Base-by-base conservation (phyloP, 2,329 filamentous ascomycete genomes). In the Trichoderma endophyticum region DNA sequence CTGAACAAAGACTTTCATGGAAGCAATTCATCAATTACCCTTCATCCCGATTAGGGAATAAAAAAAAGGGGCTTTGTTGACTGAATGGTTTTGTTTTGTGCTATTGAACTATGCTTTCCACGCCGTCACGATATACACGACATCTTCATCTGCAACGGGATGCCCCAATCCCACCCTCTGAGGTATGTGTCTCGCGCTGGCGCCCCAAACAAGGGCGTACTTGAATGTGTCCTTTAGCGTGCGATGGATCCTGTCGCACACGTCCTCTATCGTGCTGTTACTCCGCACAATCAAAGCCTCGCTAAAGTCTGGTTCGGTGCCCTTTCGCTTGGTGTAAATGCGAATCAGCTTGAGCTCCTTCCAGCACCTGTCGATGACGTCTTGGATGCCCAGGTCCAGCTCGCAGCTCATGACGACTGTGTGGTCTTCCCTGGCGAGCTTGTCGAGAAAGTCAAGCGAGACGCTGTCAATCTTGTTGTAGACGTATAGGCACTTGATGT, bases 401-500 rank as follows among this genome's bases (percentile, higher is more conserved):
- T 99, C 97, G 82, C 97, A 99, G 79, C 91, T 94, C 96, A 99
- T 99, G 79, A 99, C 95, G 30, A 92, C 94, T 0, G 97, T 98
- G 81, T 98, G 87, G 3, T 94, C 93, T 83, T 99, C 97, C 73
- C 94, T 91, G 6, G 97, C 96, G 26, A 99, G 87, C 80, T 92
- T 90, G 85, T 99, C 93, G 62, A 99, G 89, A 83, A 97, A 97
- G 80, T 98, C 94, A 75, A 99, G 89, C 56, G 92, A 95, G 73
- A 99, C 93, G 81, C 90, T 92, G 84, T 99, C 96, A 84, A 99
- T 97, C 85, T 99, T 99, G 91, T 99, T 99, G 90, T 99, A 99
- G 36, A 98, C 95, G 83, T 99, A 99, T 36, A 99, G 87, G 79
- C 93, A 91, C 81, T 87, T 90, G 85, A 99, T 98, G 86, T 99